phyloP scores from a whole-genome alignment of 768 basidiomycete genomes.

The Lyophyllum atratum region DNA sequence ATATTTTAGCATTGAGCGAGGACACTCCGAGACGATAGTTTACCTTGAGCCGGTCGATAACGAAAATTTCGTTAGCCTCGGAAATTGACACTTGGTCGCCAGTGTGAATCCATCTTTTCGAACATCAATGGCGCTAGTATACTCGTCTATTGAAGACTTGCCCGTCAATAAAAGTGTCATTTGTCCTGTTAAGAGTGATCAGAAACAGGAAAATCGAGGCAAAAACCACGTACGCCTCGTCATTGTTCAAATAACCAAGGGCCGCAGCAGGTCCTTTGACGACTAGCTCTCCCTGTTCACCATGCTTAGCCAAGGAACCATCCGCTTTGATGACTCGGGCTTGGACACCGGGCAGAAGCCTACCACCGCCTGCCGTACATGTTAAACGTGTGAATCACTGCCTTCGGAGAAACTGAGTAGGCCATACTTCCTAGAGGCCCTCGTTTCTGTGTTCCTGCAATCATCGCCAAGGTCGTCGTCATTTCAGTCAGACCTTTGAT shows the following conservation, averaged over 20 bases:
- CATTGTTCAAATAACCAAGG: conserved; percentile 47
- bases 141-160: conserved; percentile 16
- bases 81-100: conserved; percentile 60
- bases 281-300: conserved; percentile 51
- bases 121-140: background rate
- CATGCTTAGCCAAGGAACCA: conserved; percentile 40
- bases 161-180: conserved; percentile 63
- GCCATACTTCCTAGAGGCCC: conserved; percentile 39
- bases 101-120: conserved; percentile 60
- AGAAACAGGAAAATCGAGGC: conserved; percentile 8
- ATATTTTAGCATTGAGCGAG: background rate
- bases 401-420: background rate
- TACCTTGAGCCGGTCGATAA: conserved; percentile 64
- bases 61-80: conserved; percentile 52
- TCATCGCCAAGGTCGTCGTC: conserved; percentile 49
- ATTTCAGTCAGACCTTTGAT: conserved; percentile 32
- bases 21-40: no score
- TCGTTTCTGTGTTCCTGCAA: conserved; percentile 40
- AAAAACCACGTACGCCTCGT: conserved; percentile 47
- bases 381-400: background rate
- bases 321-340: conserved; percentile 48
- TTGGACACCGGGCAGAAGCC: conserved; percentile 43
- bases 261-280: conserved; percentile 46
- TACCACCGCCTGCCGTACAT: conserved; percentile 35
- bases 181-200: conserved; percentile 42